A percentile compares a stretch with the other conserved stretches of the same genome.
Conservation (phyloP, 495 filamentous ascomycete species). For the Penicillium roqueforti region DNA sequence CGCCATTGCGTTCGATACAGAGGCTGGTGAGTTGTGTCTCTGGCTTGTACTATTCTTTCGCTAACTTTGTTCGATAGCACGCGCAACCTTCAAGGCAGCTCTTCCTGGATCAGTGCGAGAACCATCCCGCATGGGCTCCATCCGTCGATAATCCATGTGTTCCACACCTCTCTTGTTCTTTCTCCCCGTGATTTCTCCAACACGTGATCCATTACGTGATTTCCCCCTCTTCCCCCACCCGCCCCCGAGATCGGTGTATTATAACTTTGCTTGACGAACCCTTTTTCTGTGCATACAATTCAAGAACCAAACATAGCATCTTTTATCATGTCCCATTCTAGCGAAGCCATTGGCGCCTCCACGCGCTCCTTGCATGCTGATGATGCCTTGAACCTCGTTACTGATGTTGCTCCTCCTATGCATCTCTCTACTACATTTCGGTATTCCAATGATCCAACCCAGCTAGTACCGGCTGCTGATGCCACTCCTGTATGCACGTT, state of each 20-base stretch:
- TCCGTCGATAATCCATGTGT: slow-evolving; percentile 38
- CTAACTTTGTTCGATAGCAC: slow-evolving; percentile 35
- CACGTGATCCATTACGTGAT: slow-evolving; percentile 26
- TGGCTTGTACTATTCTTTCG: neutral
- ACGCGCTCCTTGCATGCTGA: slow-evolving; percentile 86
- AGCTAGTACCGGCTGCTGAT: slow-evolving; percentile 49
- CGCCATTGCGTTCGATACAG: slow-evolving; percentile 72
- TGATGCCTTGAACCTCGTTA: slow-evolving; percentile 64
- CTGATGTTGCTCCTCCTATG: slow-evolving; percentile 78
- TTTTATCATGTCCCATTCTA: slow-evolving; percentile 29
- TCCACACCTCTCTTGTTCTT: neutral
- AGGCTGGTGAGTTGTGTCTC: slow-evolving; percentile 58
- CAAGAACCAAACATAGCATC: slow-evolving; percentile 18
- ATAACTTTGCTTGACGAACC: slow-evolving; percentile 11
- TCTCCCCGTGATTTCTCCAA: slow-evolving; percentile 2
- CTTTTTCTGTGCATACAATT: slow-evolving; percentile 27
- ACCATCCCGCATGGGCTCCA: slow-evolving; percentile 47
- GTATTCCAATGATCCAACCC: slow-evolving; percentile 64
- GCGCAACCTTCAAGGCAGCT: slow-evolving; percentile 41
- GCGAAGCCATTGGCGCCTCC: slow-evolving; percentile 34
- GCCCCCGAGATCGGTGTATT: slow-evolving; percentile 16
- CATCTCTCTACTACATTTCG: slow-evolving; percentile 87
- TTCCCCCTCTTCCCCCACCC: slow-evolving; percentile 7
- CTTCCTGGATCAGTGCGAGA: slow-evolving; percentile 47
- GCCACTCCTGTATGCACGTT: slow-evolving; percentile 23